Evolutionary conservation across 1,284 basidiomycete genomes (phyloP), one percentile per base, ranked within the genome.

Genomic region (Bondarzewia mesenterica): DNA sequence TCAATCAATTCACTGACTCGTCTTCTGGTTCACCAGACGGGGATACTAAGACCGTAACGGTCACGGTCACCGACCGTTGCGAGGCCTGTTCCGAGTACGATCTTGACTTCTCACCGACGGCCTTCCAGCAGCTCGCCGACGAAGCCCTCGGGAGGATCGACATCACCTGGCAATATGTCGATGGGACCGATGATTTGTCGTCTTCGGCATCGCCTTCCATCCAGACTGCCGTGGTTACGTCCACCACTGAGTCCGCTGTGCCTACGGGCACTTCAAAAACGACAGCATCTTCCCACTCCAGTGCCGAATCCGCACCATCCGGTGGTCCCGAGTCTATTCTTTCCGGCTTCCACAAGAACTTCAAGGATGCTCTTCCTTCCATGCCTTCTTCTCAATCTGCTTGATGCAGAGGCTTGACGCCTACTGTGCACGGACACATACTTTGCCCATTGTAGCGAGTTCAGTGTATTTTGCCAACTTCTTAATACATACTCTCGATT

Each of bases 11-110:
- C n/a, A n/a, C n/a, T n/a, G n/a, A n/a, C n/a, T n/a, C n/a, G n/a
- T n/a, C n/a, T n/a, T n/a, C n/a, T n/a, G n/a, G 44, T 45, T 18
- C 38, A 18, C 15, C 26, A 3, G 43, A 49, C 84, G 82, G 77
- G 58, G 21, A 69, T 42, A 78, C 78, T 53, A 75, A 74, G 25
- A 62, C 57, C 3, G 68, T 80, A 39, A 66, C 60, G 0, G 75
- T 83, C 27, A 63, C 63, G 0, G 60, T 86, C 51, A 71, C 68
- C 0, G 86, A 89, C 60, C 72, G 83, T 27, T 89, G 86, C 59
- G 60, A 49, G 4, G 82, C 60, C 12, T 88, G 84, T 55, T 52
- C 50, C 0, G 3, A 62, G n/a, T 68, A 61, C 41, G 72, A 76
- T 57, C 71, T 86, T 49, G 82, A 84, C 63, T 70, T 82, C 54